A percentile compares a stretch with the other conserved stretches of the same genome.
Evolutionary conservation across 78 protist genomes (phyloP).

Genomic region (Dictyostelium citrinum): DNA sequence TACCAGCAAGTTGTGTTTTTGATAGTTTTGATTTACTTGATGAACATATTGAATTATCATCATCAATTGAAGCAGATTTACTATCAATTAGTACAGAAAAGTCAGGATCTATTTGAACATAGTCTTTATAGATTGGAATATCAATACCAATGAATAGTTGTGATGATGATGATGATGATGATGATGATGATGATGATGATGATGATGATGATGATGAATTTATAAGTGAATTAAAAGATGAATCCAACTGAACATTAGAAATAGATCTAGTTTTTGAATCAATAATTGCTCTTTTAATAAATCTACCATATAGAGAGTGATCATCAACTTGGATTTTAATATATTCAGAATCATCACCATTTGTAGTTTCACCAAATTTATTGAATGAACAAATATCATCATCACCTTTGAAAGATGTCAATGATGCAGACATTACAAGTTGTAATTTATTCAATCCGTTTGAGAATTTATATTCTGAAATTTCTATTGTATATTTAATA

Average conservation of each 20-base stretch:
- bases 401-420: neutral
- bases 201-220: neutral
- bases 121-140: neutral
- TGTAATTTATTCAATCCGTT: neutral
- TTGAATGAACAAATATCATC: neutral
- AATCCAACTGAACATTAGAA: neutral
- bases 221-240: neutral
- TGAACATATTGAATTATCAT: neutral
- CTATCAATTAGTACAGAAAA: neutral
- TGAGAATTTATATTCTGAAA: neutral
- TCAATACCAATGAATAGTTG: conserved; percentile 7
- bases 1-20: neutral
- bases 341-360: neutral
- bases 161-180: neutral
- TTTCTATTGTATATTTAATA: conserved; percentile 12
- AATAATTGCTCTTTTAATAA: neutral
- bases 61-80: neutral
- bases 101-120: conserved; percentile 20
- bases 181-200: neutral
- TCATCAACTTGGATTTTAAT: conserved; percentile 27
- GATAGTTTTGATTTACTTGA: neutral
- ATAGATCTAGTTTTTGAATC: neutral
- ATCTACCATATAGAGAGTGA: conserved; percentile 21
- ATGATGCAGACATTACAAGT: neutral
- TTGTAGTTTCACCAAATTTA: neutral